Conservation (phyloP, 495 filamentous ascomycete genomes). For the Oleoguttula mirabilis region DNA sequence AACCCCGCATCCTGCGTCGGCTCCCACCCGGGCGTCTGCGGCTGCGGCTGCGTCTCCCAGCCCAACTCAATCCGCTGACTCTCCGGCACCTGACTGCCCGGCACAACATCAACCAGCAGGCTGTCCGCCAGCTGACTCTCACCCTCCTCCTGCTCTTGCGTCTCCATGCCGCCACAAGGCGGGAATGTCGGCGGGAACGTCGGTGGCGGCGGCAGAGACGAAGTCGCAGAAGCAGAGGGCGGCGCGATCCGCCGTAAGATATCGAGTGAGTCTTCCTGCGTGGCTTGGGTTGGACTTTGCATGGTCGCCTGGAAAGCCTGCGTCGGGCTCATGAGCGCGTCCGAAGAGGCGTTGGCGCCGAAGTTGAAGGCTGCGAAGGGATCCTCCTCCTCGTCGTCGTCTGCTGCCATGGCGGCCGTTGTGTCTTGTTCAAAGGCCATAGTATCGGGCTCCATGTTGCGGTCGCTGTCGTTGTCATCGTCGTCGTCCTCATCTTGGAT, state of each 20-base stretch:
- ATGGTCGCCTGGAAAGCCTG: constrained; percentile 91
- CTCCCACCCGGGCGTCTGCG: constrained; percentile 21
- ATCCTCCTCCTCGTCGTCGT: constrained; percentile 8
- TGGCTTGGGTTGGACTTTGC: constrained; percentile 36
- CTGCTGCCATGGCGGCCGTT: too few species aligned
- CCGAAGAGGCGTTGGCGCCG: constrained; percentile 6
- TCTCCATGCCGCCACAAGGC: constrained; percentile 8
- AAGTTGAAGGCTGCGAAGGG: constrained; percentile 31
- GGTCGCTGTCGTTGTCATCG: too few species aligned
- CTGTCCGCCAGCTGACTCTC: constrained; percentile 30
- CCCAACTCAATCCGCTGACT: constrained; percentile 16
- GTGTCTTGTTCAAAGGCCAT: too few species aligned
- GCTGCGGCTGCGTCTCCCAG: constrained; percentile 15
- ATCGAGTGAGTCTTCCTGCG: constrained; percentile 34
- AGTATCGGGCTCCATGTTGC: too few species aligned
- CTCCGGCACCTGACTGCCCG: constrained; percentile 47
- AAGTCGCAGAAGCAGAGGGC: constrained; percentile 35
- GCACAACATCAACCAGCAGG: constrained; percentile 30
- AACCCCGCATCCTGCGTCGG: constrained; percentile 18
- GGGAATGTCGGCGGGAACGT: neutral
- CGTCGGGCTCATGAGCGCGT: constrained; percentile 55
- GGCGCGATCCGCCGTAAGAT: constrained; percentile 43
- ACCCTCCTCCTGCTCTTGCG: constrained; percentile 32
- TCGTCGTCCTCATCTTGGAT: constrained; percentile 29
- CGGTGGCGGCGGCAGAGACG: constrained; percentile 3